Conservation (phyloP, 257 asterid species). For the Nicotiana undulata region DNA sequence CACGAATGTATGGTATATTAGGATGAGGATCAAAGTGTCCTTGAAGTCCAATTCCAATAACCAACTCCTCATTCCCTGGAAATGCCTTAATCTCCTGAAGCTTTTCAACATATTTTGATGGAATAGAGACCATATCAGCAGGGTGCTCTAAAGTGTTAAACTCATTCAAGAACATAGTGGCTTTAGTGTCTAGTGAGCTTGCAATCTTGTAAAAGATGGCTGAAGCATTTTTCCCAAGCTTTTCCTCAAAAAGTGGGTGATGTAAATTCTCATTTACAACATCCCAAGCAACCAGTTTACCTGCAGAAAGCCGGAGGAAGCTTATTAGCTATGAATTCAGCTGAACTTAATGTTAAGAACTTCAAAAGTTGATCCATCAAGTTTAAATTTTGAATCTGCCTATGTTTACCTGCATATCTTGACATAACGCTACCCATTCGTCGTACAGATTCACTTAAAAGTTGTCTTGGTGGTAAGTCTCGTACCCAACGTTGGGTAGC, state of each 20-base stretch:
- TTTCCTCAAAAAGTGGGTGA: slow-evolving; percentile 34
- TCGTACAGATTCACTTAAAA: slow-evolving; percentile 21
- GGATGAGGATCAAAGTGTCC: slow-evolving; percentile 35
- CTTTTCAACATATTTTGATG: slow-evolving; percentile 31
- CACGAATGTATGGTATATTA: slow-evolving; percentile 30
- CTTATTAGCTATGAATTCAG: neutral
- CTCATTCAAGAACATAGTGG: slow-evolving; percentile 45
- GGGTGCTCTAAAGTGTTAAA: slow-evolving; percentile 35
- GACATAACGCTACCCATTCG: slow-evolving; percentile 35
- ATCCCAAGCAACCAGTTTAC: slow-evolving; percentile 44
- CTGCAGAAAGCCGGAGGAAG: neutral
- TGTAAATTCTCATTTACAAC: slow-evolving; percentile 57
- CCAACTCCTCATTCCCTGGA: slow-evolving; percentile 38
- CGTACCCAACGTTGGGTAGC: slow-evolving; percentile 27
- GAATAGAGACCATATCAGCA: slow-evolving; percentile 23
- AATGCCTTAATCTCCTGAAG: slow-evolving; percentile 29
- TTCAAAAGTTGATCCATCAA: neutral
- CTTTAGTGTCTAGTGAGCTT: slow-evolving; percentile 27
- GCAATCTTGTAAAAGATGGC: slow-evolving; percentile 43
- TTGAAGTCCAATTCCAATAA: slow-evolving; percentile 40
- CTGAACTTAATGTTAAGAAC: neutral
- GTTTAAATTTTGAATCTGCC: neutral
- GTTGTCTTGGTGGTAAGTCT: slow-evolving; percentile 12
- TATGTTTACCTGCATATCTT: slow-evolving; percentile 21
- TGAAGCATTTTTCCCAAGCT: slow-evolving; percentile 39